These are phyloP conservation scores for Sclerospora graminicola DNA, from an alignment of 352 stramenopile genomes.

Conservation along the genomic window DNA sequence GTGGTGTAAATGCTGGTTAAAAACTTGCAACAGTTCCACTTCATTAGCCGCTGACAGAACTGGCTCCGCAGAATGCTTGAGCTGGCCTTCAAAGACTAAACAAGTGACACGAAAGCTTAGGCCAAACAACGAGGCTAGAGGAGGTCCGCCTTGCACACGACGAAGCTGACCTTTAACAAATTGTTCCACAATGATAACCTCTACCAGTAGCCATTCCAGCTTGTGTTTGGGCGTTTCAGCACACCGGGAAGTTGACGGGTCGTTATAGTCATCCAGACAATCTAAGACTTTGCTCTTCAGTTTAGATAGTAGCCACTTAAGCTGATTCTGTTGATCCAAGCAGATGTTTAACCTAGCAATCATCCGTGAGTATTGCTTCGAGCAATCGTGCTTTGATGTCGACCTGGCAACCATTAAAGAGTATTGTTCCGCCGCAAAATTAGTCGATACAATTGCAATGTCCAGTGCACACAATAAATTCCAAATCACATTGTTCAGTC, in stretches of 20 bases:
- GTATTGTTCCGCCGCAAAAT: constrained; percentile 21
- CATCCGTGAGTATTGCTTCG: constrained; percentile 22
- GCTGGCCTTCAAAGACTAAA: constrained; percentile 37
- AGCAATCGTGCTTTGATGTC: constrained; percentile 11
- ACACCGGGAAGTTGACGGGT: neutral
- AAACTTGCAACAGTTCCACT: constrained; percentile 35
- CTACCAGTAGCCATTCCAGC: constrained; percentile 22
- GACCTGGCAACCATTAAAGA: constrained; percentile 2
- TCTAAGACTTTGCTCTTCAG: constrained; percentile 20
- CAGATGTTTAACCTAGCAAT: constrained; percentile 28
- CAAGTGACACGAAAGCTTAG: constrained; percentile 41
- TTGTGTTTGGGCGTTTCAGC: constrained; percentile 7
- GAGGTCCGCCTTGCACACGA: constrained; percentile 19
- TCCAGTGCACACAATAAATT: constrained; percentile 39
- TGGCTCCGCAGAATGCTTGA: constrained; percentile 19
- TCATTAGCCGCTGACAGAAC: constrained; percentile 33
- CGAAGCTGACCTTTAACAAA: constrained; percentile 24
- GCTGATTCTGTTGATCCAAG: constrained; percentile 33
- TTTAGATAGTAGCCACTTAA: constrained; percentile 23
- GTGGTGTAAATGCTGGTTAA: constrained; percentile 31
- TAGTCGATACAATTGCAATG: constrained; percentile 27
- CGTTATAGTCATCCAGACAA: constrained; percentile 6
- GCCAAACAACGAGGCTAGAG: constrained; percentile 34
- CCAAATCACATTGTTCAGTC: constrained; percentile 32
- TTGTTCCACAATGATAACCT: constrained; percentile 24